Conservation (phyloP, 1,139 yeast species). For the Saccharomycopsis phalli region DNA sequence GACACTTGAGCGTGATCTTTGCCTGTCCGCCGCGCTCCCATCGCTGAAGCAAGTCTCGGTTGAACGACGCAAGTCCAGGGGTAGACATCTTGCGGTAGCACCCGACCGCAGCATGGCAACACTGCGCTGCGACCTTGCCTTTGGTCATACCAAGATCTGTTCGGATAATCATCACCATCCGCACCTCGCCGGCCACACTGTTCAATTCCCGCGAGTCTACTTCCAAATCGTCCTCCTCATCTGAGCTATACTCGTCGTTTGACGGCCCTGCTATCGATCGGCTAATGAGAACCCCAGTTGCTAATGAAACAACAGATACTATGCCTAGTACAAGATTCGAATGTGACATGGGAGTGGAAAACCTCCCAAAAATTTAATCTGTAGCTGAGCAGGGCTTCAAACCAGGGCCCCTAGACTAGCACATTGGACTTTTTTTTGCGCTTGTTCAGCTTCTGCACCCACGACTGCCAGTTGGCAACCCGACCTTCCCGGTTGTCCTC, state of each 20-base stretch:
- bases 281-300: constrained; percentile 9
- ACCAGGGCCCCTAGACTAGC: neutral
- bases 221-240: constrained; percentile 22
- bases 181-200: constrained; percentile 65
- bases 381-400: too few species aligned
- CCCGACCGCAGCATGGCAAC: constrained; percentile 95
- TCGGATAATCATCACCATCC: constrained; percentile 83
- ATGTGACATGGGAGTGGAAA: too few species aligned
- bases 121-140: constrained; percentile 96
- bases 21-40: constrained; percentile 92
- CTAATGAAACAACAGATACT: constrained; percentile 5
- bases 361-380: too few species aligned
- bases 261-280: constrained; percentile 1
- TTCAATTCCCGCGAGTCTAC: constrained; percentile 51
- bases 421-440: constrained; percentile 27
- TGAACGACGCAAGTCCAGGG: constrained; percentile 45
- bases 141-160: constrained; percentile 87
- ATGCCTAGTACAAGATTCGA: too few species aligned
- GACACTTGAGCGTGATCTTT: constrained; percentile 82
- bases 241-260: neutral
- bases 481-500: constrained; percentile 53
- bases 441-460: constrained; percentile 33
- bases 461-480: constrained; percentile 55
- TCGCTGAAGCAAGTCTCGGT: constrained; percentile 51
- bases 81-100: constrained; percentile 65